Conservation (phyloP, 2,329 filamentous ascomycete genomes). For the Epichloe elymi region DNA sequence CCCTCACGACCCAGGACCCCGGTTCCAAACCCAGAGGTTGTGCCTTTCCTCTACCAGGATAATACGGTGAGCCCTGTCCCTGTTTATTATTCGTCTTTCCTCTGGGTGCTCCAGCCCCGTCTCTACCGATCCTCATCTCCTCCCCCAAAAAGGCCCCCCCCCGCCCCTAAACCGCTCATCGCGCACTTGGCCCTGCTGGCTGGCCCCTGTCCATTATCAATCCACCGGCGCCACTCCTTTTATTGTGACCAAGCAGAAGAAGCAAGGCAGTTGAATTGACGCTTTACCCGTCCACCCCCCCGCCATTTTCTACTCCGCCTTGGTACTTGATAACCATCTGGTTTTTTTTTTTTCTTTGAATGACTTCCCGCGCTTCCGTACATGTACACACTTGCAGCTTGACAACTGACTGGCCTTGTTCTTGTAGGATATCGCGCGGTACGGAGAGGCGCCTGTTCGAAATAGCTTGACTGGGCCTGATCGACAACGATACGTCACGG, state of each 20-base stretch:
- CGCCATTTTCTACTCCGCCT: background rate
- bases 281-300: background rate
- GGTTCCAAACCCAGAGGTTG: slow-evolving; percentile 79
- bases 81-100: slow-evolving; percentile 3
- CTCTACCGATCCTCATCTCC: slow-evolving; percentile 1
- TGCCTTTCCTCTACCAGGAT: slow-evolving; percentile 94
- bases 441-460: slow-evolving; percentile 65
- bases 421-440: slow-evolving; percentile 56
- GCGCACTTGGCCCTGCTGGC: background rate
- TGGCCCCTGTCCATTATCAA: slow-evolving; percentile 1
- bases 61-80: slow-evolving; percentile 40
- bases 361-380: background rate
- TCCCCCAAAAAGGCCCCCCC: background rate
- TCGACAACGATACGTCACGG: slow-evolving; percentile 50
- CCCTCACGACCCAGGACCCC: slow-evolving; percentile 74
- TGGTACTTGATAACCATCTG: background rate
- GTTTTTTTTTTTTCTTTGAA: background rate
- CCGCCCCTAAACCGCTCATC: background rate
- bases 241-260: background rate
- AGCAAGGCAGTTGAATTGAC: background rate
- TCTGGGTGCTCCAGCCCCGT: background rate
- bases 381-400: background rate
- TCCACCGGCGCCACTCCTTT: slow-evolving; percentile 1
- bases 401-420: background rate
- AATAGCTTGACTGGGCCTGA: slow-evolving; percentile 56